Evolutionary conservation across 1,284 basidiomycete species (phyloP), one percentile per base, ranked within the genome.

Genomic region (Ganoderma resinaceum): DNA sequence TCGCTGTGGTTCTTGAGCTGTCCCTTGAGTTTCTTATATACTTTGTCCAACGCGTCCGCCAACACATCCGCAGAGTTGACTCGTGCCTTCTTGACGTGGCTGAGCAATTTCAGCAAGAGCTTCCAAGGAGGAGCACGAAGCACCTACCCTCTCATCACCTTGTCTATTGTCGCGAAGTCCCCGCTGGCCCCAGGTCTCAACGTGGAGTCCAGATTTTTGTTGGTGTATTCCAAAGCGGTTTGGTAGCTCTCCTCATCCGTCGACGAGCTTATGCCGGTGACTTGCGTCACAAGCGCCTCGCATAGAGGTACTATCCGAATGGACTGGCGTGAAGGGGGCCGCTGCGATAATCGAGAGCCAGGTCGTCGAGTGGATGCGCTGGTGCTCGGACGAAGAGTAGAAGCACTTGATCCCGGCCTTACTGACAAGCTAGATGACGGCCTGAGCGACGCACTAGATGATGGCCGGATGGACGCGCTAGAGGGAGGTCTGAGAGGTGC

Each of bases 21-120:
- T 14, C 74, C 71, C 72, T 87, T 90, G 29, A 93, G 80, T 65
- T 79, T 81, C 40, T 75, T 71, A 70, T 87, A 88, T 1, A 84
- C 83, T 35, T 79, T 80, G 65, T 87, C 81, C 8, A 94, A 76
- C 0, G 91, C 91, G 37, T 86, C 82, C 11, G 87, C 89, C 6
- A 91, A 82, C 6, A 74, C 76, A 74, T 92, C 89, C 61, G 86
- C 82, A 16, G 86, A 86, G 68, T 90, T 87, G 66, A 94, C 86
- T 40, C 86, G 85, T n/a, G 91, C 90, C 77, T 93, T 94, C 76
- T 90, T 82, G 26, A 84, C 79, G 76, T 84, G 86, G 16, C 72
- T 75, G n/a, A n/a, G 59, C 29, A 31, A 4, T 23, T n/a, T 66
- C 61, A 66, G 49, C 62, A 20, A n/a, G 63, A 70, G 52, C 29